Conservation (phyloP, 192 early-diverging fungal species). For the Backusella sp. region DNA sequence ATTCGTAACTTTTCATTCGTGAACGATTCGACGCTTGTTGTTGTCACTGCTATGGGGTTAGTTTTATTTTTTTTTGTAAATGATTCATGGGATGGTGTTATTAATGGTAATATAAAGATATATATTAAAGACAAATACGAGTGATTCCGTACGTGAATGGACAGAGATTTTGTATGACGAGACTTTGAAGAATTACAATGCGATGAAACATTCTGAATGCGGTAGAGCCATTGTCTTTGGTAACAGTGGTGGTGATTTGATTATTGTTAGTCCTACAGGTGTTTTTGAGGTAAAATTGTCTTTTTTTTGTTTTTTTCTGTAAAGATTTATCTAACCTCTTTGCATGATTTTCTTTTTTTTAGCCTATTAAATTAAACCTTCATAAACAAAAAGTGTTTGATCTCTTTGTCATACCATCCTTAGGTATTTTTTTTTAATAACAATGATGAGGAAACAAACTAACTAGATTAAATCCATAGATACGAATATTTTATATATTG, state of each 20-base stretch:
- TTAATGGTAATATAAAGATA: neutral
- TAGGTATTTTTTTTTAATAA: conserved; percentile 10
- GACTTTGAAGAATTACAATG: conserved; percentile 39
- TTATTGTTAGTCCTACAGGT: conserved; percentile 43
- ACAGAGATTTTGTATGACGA: neutral
- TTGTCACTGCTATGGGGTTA: conserved; percentile 48
- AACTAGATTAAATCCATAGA: conserved; percentile 10
- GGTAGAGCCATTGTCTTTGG: conserved; percentile 55
- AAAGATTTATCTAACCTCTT: neutral
- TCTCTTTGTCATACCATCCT: conserved; percentile 34
- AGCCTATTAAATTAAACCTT: conserved; percentile 37
- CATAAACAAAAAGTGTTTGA: conserved; percentile 48
- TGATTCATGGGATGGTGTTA: neutral
- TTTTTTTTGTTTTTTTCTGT: neutral
- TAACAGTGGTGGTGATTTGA: conserved; percentile 51
- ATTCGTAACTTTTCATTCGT: conserved; percentile 50
- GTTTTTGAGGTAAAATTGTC: conserved; percentile 35
- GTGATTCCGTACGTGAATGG: neutral
- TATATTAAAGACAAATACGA: neutral
- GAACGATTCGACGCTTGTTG: conserved; percentile 24
- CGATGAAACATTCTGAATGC: conserved; percentile 50
- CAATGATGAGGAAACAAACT: neutral
- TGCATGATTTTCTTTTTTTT: neutral
- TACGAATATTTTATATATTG: conserved; percentile 31
- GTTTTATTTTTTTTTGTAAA: neutral